A percentile compares a stretch with the other conserved stretches of the same genome.
These are phyloP conservation scores for Lichina pygmaea DNA, from an alignment of 495 filamentous ascomycete species.

Conservation along the genomic window DNA sequence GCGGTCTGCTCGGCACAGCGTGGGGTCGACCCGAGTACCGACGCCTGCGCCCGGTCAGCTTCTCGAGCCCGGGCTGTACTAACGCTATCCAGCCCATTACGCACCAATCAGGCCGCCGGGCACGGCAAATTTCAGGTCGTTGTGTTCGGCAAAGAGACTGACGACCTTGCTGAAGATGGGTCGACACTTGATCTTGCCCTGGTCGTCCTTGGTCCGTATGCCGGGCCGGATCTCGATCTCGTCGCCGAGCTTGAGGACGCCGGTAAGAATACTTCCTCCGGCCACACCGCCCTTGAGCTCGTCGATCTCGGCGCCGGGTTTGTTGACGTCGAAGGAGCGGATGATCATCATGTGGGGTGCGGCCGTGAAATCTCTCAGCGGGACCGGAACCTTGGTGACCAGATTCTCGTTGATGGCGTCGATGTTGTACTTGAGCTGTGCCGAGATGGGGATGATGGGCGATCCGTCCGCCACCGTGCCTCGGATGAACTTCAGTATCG, in stretches of 20 bases:
- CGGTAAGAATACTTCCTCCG: conserved; percentile 84
- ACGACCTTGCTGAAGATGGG: conserved; percentile 91
- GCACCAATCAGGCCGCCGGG: conserved; percentile 70
- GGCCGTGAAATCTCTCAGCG: conserved; percentile 61
- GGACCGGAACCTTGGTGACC: conserved; percentile 77
- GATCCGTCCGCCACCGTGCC: conserved; percentile 91
- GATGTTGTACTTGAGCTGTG: conserved; percentile 98
- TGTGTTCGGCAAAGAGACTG: conserved; percentile 86
- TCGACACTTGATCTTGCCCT: conserved; percentile 81
- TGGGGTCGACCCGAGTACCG: conserved; percentile 88
- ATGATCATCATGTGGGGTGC: conserved; percentile 97
- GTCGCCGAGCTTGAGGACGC: conserved; percentile 83
- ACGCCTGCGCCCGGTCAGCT: conserved; percentile 28
- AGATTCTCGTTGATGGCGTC: conserved; percentile 91
- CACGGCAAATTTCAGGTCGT: conserved; percentile 91
- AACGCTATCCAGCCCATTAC: not conserved
- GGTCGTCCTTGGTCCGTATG: conserved; percentile 79
- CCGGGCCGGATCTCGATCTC: conserved; percentile 96
- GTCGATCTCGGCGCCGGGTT: conserved; percentile 97
- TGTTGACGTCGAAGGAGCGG: conserved; percentile 97
- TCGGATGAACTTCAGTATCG: conserved; percentile 89
- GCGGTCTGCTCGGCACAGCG: conserved; percentile 92
- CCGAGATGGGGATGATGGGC: conserved; percentile 92
- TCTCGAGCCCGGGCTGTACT: not conserved
- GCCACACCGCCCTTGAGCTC: conserved; percentile 97